Percentiles rank a stretch among this genome's conserved stretches.
Evolutionary conservation across 179 eudicot genomes (phyloP).

Genomic region (Camellia oleifera): DNA sequence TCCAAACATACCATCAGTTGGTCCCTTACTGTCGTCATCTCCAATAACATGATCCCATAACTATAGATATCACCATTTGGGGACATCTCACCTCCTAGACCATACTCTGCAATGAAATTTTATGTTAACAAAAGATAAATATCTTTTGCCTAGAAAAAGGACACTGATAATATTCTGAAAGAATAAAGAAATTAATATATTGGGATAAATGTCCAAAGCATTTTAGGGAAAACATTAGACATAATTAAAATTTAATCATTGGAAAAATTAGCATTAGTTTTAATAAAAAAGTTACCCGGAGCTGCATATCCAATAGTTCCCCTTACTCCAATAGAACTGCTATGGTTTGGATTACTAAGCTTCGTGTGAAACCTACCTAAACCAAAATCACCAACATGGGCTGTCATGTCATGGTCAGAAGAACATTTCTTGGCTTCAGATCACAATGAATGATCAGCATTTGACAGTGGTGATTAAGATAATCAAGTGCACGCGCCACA

Average conservation of each 20-base stretch:
- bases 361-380: slow-evolving; percentile 18
- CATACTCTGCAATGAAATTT: slow-evolving; percentile 13
- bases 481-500: slow-evolving; percentile 30
- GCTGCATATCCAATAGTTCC: slow-evolving; percentile 38
- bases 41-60: slow-evolving; percentile 5
- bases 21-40: background rate
- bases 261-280: background rate
- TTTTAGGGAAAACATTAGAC: background rate
- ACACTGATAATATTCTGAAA: too few species aligned
- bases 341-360: too few species aligned
- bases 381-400: slow-evolving; percentile 35
- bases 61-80: slow-evolving; percentile 17
- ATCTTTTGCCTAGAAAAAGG: too few species aligned
- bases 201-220: background rate
- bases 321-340: slow-evolving; percentile 22
- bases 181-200: too few species aligned
- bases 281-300: slow-evolving; percentile 25
- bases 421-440: slow-evolving; percentile 33
- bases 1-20: background rate
- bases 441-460: slow-evolving; percentile 30
- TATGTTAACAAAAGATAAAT: too few species aligned
- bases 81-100: slow-evolving; percentile 16
- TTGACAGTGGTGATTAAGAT: slow-evolving; percentile 25
- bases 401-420: slow-evolving; percentile 26
- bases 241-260: too few species aligned